Percentiles rank a stretch among this genome's conserved stretches.
Evolutionary conservation across 1,284 basidiomycete genomes (phyloP).

Genomic region (Volvariella volvacea): DNA sequence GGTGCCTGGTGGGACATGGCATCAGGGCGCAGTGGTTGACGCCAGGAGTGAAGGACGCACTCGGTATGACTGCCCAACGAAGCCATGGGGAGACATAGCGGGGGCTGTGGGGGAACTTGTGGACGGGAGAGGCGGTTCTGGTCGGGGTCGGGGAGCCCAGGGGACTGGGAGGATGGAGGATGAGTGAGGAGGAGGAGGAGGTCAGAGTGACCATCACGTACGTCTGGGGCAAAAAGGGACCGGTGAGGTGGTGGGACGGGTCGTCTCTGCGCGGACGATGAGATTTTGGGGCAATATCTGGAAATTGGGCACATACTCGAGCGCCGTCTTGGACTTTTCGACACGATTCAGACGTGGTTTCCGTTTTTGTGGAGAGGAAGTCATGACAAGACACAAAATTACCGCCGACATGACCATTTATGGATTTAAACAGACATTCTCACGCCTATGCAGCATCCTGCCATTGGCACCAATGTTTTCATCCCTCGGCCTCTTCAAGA

Average conservation of each 20-base stretch:
- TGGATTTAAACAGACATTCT: no score
- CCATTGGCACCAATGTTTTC: no score
- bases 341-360: no score
- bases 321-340: no score
- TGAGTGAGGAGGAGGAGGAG: slow-evolving; percentile 3
- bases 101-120: slow-evolving; percentile 10
- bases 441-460: no score
- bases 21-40: slow-evolving; percentile 45
- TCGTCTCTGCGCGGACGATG: slow-evolving; percentile 33
- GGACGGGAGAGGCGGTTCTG: slow-evolving; percentile 24
- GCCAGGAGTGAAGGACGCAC: slow-evolving; percentile 33
- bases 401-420: no score
- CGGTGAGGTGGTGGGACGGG: slow-evolving; percentile 50
- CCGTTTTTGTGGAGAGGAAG: no score
- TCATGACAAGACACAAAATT: no score
- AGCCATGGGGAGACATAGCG: slow-evolving; percentile 23
- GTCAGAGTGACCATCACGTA: slow-evolving; percentile 20
- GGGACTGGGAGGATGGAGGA: slow-evolving; percentile 25
- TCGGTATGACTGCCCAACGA: slow-evolving; percentile 72
- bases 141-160: slow-evolving; percentile 32
- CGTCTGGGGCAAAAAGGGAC: slow-evolving; percentile 59
- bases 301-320: no score
- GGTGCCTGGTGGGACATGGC: slow-evolving; percentile 71
- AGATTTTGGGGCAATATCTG: background rate
- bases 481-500: slow-evolving; percentile 48